Conservation (phyloP, 2,329 filamentous ascomycete genomes). For the Fusarium sp. region DNA sequence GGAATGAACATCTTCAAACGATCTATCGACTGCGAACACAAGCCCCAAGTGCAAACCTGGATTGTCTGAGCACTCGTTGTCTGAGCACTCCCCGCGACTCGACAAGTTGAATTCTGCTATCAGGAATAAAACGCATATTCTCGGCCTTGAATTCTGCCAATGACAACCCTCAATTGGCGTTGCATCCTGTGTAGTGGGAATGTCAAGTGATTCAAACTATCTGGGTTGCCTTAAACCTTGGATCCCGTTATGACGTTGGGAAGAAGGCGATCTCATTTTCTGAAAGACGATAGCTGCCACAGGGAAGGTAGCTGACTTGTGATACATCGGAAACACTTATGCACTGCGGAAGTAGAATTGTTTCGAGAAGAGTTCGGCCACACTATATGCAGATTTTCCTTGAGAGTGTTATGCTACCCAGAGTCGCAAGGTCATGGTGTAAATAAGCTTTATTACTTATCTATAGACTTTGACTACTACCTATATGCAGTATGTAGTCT, state of each 20-base stretch:
- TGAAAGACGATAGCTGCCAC: constrained; percentile 13
- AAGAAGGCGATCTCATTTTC: constrained; percentile 19
- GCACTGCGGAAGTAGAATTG: background rate
- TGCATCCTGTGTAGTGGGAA: constrained; percentile 13
- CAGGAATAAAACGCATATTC: constrained; percentile 29
- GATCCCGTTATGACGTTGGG: constrained; percentile 24
- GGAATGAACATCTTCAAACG: constrained; percentile 8
- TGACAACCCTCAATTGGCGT: constrained; percentile 27
- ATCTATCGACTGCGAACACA: constrained; percentile 4
- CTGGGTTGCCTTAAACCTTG: constrained; percentile 24
- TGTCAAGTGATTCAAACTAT: constrained; percentile 33
- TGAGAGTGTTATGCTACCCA: constrained; percentile 2
- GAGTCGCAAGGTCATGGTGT: background rate
- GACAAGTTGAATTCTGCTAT: constrained; percentile 21
- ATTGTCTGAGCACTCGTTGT: background rate
- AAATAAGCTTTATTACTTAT: too few relatives aligned
- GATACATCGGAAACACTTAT: constrained; percentile 28
- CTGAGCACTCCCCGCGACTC: constrained; percentile 3
- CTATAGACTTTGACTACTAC: too few relatives aligned
- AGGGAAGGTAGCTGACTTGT: constrained; percentile 21
- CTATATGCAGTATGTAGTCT: background rate
- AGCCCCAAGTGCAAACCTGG: constrained; percentile 7
- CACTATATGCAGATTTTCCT: background rate
- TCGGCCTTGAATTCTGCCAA: constrained; percentile 26
- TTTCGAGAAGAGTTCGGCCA: constrained; percentile 10